Base-by-base conservation (phyloP, 345 rosid genomes). In the Anacardium occidentale region DNA sequence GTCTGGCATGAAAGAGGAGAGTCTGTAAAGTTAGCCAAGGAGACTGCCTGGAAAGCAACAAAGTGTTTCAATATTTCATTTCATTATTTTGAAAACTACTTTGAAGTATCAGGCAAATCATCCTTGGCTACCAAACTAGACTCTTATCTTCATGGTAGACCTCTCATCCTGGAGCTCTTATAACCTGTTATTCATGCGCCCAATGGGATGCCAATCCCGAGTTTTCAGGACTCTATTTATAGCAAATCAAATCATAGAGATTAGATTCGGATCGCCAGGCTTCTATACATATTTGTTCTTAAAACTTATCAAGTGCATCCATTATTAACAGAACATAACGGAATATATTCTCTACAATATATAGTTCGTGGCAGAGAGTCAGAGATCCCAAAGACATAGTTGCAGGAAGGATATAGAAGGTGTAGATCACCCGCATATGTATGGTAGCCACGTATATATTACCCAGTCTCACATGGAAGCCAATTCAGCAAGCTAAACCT, bases 1-100 rank as follows among this genome's bases (percentile, higher is more conserved):
- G 81, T 74, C 83, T 77, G 58, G 66, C 83, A 81, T 77, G 82
- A 81, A 10, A 48, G 71, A 69, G 65, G 74, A 80, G 80, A 77
- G 81, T 57, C 68, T 32, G 81, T 80, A 76, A 66, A 74, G 14
- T 15, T 73, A 83, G 83, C 80, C 79, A 73, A 79, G 84, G 71
- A 68, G 85, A 76, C 74, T 79, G 84, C 87, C 85, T 76, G 72
- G 18, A 17, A 52, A 25, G 29, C 50, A 22, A 18, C 45, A 58
- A 47, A 37, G 62, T 50, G 22, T 47, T 42, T 25, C 5, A 17
- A 3, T 1, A 47, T 20, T 59, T 1, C 1, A 60, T 15, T 54
- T 24, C 20, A 7, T 7, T 22, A 54, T 0, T 25, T 52, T 66
- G 59, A 29, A n/a, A 52, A 67, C 42, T 54, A 21, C 15, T 0